Percentiles rank a stretch among this genome's conserved stretches.
Evolutionary conservation across 768 basidiomycete genomes (phyloP).

Genomic region (Rhizopogon vulgaris): DNA sequence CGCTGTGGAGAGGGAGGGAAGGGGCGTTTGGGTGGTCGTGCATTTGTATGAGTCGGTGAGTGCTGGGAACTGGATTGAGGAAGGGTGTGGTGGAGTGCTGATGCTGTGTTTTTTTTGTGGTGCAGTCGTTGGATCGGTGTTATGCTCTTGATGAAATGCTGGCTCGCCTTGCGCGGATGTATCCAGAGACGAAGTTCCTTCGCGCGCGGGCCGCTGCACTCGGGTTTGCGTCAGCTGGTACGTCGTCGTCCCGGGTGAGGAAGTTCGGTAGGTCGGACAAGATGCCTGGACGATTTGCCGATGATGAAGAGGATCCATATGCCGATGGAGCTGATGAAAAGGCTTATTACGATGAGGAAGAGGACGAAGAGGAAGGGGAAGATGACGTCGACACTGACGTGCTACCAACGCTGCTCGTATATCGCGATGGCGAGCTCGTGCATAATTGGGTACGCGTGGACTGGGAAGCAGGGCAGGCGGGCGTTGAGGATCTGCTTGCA

Average conservation of each 20-base stretch:
- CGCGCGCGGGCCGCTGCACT: conserved; percentile 70
- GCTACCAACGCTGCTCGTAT: conserved; percentile 73
- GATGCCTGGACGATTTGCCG: conserved; percentile 12
- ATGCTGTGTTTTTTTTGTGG: not conserved
- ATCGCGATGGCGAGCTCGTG: conserved; percentile 77
- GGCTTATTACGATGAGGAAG: conserved; percentile 27
- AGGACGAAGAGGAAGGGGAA: conserved; percentile 43
- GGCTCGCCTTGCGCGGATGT: conserved; percentile 58
- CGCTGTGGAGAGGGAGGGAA: conserved; percentile 69
- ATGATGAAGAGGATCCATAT: conserved; percentile 47
- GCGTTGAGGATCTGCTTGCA: conserved; percentile 61
- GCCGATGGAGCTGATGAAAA: conserved; percentile 29
- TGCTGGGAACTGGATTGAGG: conserved; percentile 8
- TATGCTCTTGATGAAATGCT: conserved; percentile 64
- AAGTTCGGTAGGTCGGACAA: not conserved
- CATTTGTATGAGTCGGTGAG: conserved; percentile 80
- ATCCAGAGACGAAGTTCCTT: conserved; percentile 76
- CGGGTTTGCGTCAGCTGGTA: conserved; percentile 52
- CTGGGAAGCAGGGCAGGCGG: conserved; percentile 72
- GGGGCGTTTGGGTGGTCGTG: conserved; percentile 73
- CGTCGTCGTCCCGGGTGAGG: conserved; percentile 10
- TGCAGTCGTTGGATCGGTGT: conserved; percentile 71
- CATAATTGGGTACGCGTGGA: conserved; percentile 86
- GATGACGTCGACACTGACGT: conserved; percentile 72
- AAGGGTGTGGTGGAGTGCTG: conserved; percentile 1